Conservation (phyloP, 208 protist species). For the Phytomonas francai region DNA sequence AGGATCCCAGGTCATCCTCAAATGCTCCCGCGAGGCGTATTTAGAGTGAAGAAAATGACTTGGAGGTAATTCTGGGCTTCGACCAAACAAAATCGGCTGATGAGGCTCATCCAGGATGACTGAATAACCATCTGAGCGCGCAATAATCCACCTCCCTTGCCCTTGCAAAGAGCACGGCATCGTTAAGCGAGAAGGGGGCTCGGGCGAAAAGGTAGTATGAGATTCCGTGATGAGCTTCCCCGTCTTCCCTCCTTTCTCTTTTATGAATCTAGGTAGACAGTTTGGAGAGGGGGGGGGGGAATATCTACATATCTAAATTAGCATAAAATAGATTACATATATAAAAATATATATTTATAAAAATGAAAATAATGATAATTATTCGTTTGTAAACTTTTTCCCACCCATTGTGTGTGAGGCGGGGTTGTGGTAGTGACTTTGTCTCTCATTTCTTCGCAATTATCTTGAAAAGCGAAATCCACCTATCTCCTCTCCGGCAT, state of each 20-base stretch:
- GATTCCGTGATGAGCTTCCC: not conserved
- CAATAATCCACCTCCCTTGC: slow-evolving; percentile 42
- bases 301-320: no score
- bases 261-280: not conserved
- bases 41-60: slow-evolving; percentile 37
- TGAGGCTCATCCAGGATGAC: slow-evolving; percentile 32
- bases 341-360: not conserved
- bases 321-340: slow-evolving; percentile 8
- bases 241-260: not conserved
- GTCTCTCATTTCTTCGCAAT: no score
- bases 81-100: slow-evolving; percentile 34
- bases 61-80: slow-evolving; percentile 28
- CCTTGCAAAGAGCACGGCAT: not conserved
- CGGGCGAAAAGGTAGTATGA: not conserved
- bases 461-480: slow-evolving; percentile 22
- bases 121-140: slow-evolving; percentile 43
- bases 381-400: no score
- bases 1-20: slow-evolving; percentile 32
- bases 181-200: not conserved
- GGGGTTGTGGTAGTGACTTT: no score
- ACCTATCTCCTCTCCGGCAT: slow-evolving; percentile 50
- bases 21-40: slow-evolving; percentile 64
- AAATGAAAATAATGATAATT: no score
- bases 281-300: no score
- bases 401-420: no score